Evolutionary conservation across 2,329 filamentous ascomycete genomes (phyloP).

Genomic region (Monilinia vaccinii-corymbosi): DNA sequence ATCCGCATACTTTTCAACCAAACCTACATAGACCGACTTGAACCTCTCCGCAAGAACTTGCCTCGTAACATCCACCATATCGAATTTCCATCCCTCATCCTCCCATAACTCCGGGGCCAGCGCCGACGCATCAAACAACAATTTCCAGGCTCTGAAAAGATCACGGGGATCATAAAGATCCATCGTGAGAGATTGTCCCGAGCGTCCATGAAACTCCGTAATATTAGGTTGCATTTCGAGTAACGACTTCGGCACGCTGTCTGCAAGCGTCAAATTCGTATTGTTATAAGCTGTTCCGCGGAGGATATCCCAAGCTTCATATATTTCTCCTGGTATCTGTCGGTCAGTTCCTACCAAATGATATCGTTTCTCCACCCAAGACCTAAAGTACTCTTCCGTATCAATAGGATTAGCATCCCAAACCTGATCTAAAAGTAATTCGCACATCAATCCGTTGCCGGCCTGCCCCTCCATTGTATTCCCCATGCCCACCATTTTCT

Average conservation of each 20-base stretch:
- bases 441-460: slow-evolving; percentile 44
- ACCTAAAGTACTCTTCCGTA: slow-evolving; percentile 36
- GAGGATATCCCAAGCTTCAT: slow-evolving; percentile 38
- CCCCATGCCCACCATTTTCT: slow-evolving; percentile 39
- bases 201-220: not conserved
- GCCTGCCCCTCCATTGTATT: slow-evolving; percentile 42
- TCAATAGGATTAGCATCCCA: slow-evolving; percentile 38
- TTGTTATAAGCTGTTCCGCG: slow-evolving; percentile 21
- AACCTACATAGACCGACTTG: not conserved
- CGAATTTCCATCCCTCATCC: not conserved
- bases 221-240: not conserved
- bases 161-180: not conserved
- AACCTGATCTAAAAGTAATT: slow-evolving; percentile 41
- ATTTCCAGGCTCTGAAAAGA: not conserved
- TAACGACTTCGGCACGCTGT: not conserved
- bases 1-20: not conserved
- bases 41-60: not conserved
- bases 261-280: not conserved
- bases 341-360: slow-evolving; percentile 11
- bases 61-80: not conserved
- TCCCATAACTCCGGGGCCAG: not conserved
- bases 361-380: slow-evolving; percentile 39
- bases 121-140: not conserved
- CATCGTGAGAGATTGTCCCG: not conserved
- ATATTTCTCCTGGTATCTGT: slow-evolving; percentile 29